Conservation (phyloP, 2,329 filamentous ascomycete species). For the Exophiala bonariae region DNA sequence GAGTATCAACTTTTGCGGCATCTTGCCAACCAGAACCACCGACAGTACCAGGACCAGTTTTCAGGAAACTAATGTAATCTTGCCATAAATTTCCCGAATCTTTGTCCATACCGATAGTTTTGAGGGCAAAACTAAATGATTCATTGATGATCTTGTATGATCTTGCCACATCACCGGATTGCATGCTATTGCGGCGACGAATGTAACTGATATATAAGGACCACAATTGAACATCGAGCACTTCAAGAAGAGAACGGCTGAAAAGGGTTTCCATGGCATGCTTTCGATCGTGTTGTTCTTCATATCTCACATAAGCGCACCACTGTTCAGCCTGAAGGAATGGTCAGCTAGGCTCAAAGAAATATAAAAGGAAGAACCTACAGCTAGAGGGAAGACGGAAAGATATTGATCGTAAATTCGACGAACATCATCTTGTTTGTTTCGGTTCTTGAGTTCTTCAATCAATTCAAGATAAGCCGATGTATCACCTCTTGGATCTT, state of each 20-base stretch:
- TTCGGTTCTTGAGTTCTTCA: slow-evolving; percentile 76
- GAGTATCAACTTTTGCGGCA: slow-evolving; percentile 92
- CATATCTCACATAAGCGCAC: slow-evolving; percentile 85
- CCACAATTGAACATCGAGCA: slow-evolving; percentile 86
- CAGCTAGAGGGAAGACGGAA: slow-evolving; percentile 82
- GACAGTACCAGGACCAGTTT: slow-evolving; percentile 78
- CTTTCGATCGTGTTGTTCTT: slow-evolving; percentile 82
- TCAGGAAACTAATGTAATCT: slow-evolving; percentile 93
- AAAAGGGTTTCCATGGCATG: slow-evolving; percentile 80
- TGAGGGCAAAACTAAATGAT: slow-evolving; percentile 89
- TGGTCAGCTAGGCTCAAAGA: slow-evolving; percentile 35
- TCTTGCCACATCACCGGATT: slow-evolving; percentile 71
- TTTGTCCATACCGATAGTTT: slow-evolving; percentile 86
- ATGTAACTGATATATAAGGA: slow-evolving; percentile 94
- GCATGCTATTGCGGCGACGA: slow-evolving; percentile 84
- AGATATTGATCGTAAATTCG: slow-evolving; percentile 83
- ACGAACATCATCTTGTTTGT: slow-evolving; percentile 78
- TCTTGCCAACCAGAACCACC: slow-evolving; percentile 93
- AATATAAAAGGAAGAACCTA: slow-evolving; percentile 55
- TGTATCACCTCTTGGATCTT: slow-evolving; percentile 89
- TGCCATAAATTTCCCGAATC: slow-evolving; percentile 88
- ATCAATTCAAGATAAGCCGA: slow-evolving; percentile 90
- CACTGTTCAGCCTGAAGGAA: slow-evolving; percentile 79
- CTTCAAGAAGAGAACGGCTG: slow-evolving; percentile 71
- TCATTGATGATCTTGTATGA: slow-evolving; percentile 78